Evolutionary conservation across 2,329 filamentous ascomycete species (phyloP), one percentile per base, ranked within the genome.

Genomic region (Verticillium klebahnii): DNA sequence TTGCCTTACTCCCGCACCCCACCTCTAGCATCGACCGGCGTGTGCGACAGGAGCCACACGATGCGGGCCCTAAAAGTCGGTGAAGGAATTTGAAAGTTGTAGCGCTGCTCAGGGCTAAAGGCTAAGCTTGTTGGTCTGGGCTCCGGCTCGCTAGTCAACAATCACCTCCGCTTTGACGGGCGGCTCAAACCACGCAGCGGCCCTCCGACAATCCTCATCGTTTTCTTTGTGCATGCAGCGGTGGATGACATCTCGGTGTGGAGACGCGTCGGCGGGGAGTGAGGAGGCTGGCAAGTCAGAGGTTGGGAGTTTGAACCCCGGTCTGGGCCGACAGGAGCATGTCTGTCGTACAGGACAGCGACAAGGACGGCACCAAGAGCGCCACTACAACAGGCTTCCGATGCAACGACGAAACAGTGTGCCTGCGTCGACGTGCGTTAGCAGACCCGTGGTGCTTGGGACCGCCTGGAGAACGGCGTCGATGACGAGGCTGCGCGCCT

Each of bases 61-160:
- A 60, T 65, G 64, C 64, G 64, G 64, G 64, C 61, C 64, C 63
- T 56, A 61, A 64, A 66, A 66, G 64, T 66, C 64, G 64, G 64
- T 66, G 64, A 65, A 65, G 64, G 58, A 52, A 34, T 50, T 23
- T 23, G 45, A 52, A 23, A n/a, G n/a, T 19, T 45, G 39, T 15
- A 45, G 39, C n/a, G 19, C 19, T 52, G 23, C 19, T 19, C 45
- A 52, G 19, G 45, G 45, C 45, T 29, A 52, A 52, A 52, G 45
- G 45, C 39, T 19, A 45, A 45, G 39, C 19, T 23, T 52, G 45
- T 25, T 50, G 45, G 45, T 23, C n/a, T 52, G n/a, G 45, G 45
- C n/a, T 25, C 45, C 45, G 8, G 19, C 45, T 19, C 5, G 45
- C 45, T 52, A 52, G 19, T 45, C 39, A 14, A 23, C 34, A 52